phyloP scores from a whole-genome alignment of 2,329 filamentous ascomycete genomes.

The Hypoxylon sp. region DNA sequence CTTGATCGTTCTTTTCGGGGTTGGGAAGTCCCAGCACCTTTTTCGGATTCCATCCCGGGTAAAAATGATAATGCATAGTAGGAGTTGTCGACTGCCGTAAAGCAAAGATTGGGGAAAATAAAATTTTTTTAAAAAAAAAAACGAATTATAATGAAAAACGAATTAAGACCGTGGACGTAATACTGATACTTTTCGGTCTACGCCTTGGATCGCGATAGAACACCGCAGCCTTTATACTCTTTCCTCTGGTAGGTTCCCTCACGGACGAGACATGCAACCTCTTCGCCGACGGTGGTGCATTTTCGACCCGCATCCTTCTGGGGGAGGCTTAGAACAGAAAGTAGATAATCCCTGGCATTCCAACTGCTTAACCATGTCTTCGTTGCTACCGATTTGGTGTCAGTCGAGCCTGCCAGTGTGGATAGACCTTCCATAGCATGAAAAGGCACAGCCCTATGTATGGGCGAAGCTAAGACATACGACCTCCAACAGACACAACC shows the following conservation, averaged over 20 bases:
- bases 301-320: slow-evolving; percentile 11
- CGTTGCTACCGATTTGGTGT: not conserved
- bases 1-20: not conserved
- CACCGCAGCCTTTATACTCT: slow-evolving; percentile 24
- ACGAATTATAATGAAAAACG: not conserved
- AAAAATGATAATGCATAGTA: slow-evolving; percentile 16
- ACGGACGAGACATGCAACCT: slow-evolving; percentile 4
- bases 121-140: too few relatives aligned
- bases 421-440: slow-evolving; percentile 1
- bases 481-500: not conserved
- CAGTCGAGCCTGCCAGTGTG: not conserved
- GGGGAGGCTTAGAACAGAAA: not conserved
- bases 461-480: slow-evolving; percentile 6
- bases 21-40: slow-evolving; percentile 32
- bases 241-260: slow-evolving; percentile 3
- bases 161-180: not conserved
- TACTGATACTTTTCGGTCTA: slow-evolving; percentile 1
- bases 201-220: not conserved
- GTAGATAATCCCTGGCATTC: not conserved
- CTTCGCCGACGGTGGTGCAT: not conserved
- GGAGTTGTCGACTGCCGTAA: not conserved
- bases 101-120: not conserved
- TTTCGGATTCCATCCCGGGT: slow-evolving; percentile 41
- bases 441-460: slow-evolving; percentile 18
- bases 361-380: not conserved